These are phyloP conservation scores for Fusarium anguioides DNA, from an alignment of 2,329 filamentous ascomycete genomes.

Conservation along the genomic window DNA sequence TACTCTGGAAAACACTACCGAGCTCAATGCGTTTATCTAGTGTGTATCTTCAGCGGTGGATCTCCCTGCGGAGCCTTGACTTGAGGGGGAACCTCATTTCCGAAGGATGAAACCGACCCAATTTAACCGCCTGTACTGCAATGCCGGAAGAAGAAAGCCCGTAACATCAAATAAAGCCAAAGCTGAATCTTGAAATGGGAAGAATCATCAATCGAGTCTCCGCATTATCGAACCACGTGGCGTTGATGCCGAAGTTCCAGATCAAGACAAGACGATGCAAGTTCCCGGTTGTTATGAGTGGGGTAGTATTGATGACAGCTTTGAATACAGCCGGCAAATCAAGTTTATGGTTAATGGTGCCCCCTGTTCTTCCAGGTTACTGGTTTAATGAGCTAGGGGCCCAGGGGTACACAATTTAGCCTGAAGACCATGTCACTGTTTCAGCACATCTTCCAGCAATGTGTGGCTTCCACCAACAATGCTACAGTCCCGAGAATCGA, in stretches of 20 bases:
- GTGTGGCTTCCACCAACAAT: background rate
- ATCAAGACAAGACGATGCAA: background rate
- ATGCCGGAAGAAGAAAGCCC: constrained; percentile 20
- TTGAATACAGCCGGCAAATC: constrained; percentile 1
- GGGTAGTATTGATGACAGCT: background rate
- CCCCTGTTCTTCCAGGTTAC: background rate
- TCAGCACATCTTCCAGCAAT: background rate
- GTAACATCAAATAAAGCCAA: constrained; percentile 3
- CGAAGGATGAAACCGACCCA: constrained; percentile 2
- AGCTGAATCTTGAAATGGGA: background rate
- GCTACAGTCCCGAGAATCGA: background rate
- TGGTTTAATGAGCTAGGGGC: background rate
- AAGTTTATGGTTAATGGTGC: background rate
- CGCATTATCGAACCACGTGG: constrained; percentile 23
- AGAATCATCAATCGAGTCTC: background rate
- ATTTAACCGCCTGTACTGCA: constrained; percentile 13
- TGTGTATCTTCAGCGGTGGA: too few species aligned
- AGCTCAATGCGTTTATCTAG: too few species aligned
- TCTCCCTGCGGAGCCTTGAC: background rate
- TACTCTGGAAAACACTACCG: background rate
- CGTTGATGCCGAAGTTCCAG: background rate
- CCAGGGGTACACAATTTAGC: constrained; percentile 11
- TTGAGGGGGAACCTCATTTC: background rate
- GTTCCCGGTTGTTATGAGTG: constrained; percentile 4
- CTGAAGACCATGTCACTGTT: constrained; percentile 1